Conservation (phyloP, 352 stramenopile genomes). For the Globisporangium barbulae region DNA sequence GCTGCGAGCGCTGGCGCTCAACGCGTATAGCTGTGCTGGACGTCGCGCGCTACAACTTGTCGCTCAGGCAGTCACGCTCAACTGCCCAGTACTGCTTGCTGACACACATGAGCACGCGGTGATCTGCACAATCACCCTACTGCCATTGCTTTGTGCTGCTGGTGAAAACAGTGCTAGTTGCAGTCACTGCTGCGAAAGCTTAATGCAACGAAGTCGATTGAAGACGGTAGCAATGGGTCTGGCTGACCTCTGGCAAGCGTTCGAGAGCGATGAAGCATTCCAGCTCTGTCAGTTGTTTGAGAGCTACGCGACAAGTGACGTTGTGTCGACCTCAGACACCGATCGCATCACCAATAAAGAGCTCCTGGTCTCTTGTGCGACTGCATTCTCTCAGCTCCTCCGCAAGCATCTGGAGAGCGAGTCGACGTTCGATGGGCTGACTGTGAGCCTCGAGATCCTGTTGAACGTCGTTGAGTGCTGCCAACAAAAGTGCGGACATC, state of each 20-base stretch:
- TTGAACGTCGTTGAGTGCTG: constrained; percentile 19
- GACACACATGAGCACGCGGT: constrained; percentile 34
- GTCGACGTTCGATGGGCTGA: constrained; percentile 12
- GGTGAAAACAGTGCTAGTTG: background rate
- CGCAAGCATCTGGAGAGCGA: background rate
- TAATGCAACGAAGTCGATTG: background rate
- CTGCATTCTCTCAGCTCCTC: constrained; percentile 1
- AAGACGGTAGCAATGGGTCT: constrained; percentile 12
- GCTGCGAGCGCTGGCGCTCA: constrained; percentile 43
- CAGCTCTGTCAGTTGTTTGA: constrained; percentile 6
- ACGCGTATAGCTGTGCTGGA: constrained; percentile 17
- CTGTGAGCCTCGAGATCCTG: constrained; percentile 33
- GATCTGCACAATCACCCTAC: constrained; percentile 37
- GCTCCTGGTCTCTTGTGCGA: constrained; percentile 3
- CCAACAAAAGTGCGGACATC: background rate
- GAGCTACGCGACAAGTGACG: background rate
- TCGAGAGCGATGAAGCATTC: background rate
- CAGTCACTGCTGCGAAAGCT: too few relatives aligned
- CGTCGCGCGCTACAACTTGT: constrained; percentile 21
- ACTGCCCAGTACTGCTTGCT: constrained; percentile 30
- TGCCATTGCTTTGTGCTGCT: constrained; percentile 27
- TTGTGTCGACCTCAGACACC: background rate
- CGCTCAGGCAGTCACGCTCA: constrained; percentile 24
- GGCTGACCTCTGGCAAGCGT: constrained; percentile 5
- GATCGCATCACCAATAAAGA: background rate